phyloP scores from a whole-genome alignment of 2,329 filamentous ascomycete genomes.

The Acrocalymma vagum region DNA sequence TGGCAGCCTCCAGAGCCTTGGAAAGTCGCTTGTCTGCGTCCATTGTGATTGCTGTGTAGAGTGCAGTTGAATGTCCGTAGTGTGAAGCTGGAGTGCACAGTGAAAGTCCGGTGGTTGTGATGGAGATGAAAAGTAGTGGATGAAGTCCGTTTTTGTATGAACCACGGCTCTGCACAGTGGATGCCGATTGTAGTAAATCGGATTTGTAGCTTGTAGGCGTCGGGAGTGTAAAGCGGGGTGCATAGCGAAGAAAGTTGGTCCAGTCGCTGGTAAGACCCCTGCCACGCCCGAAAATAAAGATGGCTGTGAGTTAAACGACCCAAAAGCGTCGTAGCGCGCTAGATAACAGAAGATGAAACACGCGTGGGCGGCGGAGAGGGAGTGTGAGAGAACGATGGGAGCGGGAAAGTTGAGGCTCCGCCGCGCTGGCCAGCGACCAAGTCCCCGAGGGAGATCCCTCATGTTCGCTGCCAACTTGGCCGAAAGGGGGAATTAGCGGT shows the following conservation, averaged over 20 bases:
- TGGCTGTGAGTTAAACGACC: constrained; percentile 12
- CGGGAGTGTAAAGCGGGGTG: constrained; percentile 13
- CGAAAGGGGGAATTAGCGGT: constrained; percentile 10
- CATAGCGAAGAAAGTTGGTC: constrained; percentile 13
- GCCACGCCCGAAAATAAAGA: constrained; percentile 26
- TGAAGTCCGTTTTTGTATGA: constrained; percentile 13
- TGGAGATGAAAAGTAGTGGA: constrained; percentile 9
- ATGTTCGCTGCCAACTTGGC: constrained; percentile 5
- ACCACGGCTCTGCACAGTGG: constrained; percentile 18
- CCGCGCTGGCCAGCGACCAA: constrained; percentile 21
- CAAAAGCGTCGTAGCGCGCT: constrained; percentile 15
- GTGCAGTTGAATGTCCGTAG: constrained; percentile 3
- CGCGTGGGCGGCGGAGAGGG: too few relatives aligned
- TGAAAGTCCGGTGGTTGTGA: constrained; percentile 8
- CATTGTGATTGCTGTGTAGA: constrained; percentile 26
- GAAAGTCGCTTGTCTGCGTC: constrained; percentile 38
- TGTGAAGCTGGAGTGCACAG: neutral
- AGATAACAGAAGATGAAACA: neutral
- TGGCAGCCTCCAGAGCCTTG: constrained; percentile 42
- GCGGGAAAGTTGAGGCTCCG: constrained; percentile 24
- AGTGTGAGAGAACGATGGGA: too few relatives aligned
- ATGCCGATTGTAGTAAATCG: constrained; percentile 18
- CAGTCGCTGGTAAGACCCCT: constrained; percentile 19
- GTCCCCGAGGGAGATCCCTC: constrained; percentile 24
- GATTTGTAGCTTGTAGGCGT: constrained; percentile 14